Conservation (phyloP, 2,329 filamentous ascomycete genomes). For the Echinosphaeria canescens region DNA sequence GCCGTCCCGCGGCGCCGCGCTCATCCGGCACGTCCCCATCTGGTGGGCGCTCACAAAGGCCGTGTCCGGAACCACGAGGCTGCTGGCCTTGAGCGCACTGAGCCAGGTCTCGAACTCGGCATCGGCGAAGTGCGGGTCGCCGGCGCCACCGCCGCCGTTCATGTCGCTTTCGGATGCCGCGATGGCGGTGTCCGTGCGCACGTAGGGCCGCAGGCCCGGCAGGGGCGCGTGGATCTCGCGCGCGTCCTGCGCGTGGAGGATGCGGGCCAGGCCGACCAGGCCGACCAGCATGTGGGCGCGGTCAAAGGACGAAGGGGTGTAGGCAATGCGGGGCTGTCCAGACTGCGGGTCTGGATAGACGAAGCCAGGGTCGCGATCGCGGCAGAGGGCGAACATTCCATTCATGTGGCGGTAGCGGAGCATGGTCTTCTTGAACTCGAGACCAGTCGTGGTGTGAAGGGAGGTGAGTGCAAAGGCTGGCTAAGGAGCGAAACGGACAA, state of each 20-base stretch:
- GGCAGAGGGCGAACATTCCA: constrained; percentile 45
- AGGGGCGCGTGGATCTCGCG: constrained; percentile 47
- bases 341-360: constrained; percentile 49
- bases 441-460: constrained; percentile 40
- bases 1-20: constrained; percentile 2
- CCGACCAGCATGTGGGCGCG: constrained; percentile 46
- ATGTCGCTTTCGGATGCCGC: too few relatives aligned
- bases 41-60: neutral
- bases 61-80: neutral
- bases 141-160: neutral
- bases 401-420: constrained; percentile 44
- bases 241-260: constrained; percentile 57
- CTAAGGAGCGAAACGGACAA: constrained; percentile 10
- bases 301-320: constrained; percentile 50
- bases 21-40: constrained; percentile 1
- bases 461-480: constrained; percentile 38
- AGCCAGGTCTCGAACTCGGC: constrained; percentile 1
- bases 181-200: constrained; percentile 6
- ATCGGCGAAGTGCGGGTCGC: neutral
- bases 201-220: neutral
- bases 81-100: neutral
- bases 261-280: constrained; percentile 44
- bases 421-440: constrained; percentile 45
- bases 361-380: constrained; percentile 50
- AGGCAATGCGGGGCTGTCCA: constrained; percentile 41